phyloP scores from a whole-genome alignment of 2,329 filamentous ascomycete species.

The Nectriaceae sp. region DNA sequence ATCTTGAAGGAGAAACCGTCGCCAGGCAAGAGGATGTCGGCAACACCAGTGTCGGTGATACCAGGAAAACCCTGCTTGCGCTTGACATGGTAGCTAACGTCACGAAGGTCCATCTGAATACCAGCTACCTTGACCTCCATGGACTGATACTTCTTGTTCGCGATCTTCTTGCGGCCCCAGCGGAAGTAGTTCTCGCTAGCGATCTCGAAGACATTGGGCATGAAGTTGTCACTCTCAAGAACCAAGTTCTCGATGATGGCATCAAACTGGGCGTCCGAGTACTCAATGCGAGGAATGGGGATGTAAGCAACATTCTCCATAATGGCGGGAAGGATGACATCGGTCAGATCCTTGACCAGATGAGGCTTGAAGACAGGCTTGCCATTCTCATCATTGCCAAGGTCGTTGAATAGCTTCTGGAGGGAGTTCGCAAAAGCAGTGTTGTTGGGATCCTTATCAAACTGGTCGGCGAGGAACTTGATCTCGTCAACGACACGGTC shows the following conservation, averaged over 20 bases:
- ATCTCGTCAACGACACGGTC: constrained; percentile 85
- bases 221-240: constrained; percentile 94
- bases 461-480: constrained; percentile 87
- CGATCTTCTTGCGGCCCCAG: constrained; percentile 87
- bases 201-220: constrained; percentile 88
- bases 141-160: constrained; percentile 80
- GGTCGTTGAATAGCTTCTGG: constrained; percentile 80
- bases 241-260: constrained; percentile 92
- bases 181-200: constrained; percentile 92
- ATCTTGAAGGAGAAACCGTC: constrained; percentile 91
- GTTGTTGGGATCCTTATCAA: constrained; percentile 87
- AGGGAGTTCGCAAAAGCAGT: constrained; percentile 74
- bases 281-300: constrained; percentile 92
- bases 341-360: constrained; percentile 82
- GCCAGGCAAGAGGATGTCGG: constrained; percentile 85
- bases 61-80: constrained; percentile 91
- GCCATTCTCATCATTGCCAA: constrained; percentile 85
- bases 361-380: constrained; percentile 92
- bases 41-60: constrained; percentile 83
- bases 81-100: constrained; percentile 94
- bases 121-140: constrained; percentile 82
- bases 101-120: constrained; percentile 87
- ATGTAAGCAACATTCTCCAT: constrained; percentile 89
- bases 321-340: constrained; percentile 80
- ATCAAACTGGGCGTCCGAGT: constrained; percentile 80